These are phyloP conservation scores for Solanum rostratum DNA, from an alignment of 257 asterid genomes.

Conservation along the genomic window DNA sequence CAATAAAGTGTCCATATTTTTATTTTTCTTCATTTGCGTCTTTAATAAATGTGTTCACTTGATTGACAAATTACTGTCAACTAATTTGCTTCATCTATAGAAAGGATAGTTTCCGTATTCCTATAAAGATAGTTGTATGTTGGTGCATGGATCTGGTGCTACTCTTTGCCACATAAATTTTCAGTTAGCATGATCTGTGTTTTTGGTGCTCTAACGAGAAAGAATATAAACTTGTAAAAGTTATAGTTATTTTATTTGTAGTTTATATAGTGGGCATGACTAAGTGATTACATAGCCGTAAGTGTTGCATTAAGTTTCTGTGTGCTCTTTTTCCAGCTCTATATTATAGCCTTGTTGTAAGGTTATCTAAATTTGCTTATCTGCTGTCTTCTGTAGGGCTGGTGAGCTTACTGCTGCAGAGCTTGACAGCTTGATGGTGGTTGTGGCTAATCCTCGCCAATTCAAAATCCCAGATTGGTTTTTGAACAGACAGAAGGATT, in stretches of 20 bases:
- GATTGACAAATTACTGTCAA: not conserved
- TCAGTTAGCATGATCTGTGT: not conserved
- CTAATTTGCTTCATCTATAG: not conserved
- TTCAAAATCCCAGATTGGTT: constrained; percentile 48
- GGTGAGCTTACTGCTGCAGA: constrained; percentile 38
- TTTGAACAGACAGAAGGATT: constrained; percentile 44
- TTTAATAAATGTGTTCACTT: not conserved
- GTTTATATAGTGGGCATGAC: not conserved
- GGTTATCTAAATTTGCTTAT: not conserved
- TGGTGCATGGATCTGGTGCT: not conserved
- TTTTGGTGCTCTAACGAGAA: not conserved
- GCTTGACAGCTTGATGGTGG: constrained; percentile 28
- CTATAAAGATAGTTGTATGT: not conserved
- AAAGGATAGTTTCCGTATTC: not conserved
- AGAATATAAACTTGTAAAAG: not conserved
- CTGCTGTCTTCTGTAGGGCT: constrained; percentile 11
- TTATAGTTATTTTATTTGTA: not conserved
- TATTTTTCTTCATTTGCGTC: not conserved
- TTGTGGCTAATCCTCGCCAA: constrained; percentile 38
- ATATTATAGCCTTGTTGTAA: not conserved
- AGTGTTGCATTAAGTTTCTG: not conserved
- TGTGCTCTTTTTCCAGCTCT: not conserved
- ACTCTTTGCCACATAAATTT: not conserved
- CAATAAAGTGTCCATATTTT: not conserved
- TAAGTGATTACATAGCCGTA: not conserved